These are phyloP conservation scores for Phytophthora capsici DNA, from an alignment of 352 stramenopile genomes.

Conservation along the genomic window DNA sequence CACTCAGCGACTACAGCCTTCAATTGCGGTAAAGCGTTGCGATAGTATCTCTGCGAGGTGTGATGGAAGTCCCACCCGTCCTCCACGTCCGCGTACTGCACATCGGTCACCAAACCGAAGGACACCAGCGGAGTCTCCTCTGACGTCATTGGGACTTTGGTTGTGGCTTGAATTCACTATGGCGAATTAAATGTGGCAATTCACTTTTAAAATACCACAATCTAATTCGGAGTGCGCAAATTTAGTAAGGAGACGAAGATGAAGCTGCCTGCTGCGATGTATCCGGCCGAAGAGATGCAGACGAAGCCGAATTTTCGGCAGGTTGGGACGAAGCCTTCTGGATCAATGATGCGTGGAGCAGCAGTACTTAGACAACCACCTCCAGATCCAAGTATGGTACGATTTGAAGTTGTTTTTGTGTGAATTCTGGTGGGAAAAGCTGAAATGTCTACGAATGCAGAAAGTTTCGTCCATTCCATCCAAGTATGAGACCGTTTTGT, in stretches of 20 bases:
- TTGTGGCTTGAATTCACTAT: conserved; percentile 23
- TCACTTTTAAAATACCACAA: too few relatives aligned
- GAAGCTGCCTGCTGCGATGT: conserved; percentile 21
- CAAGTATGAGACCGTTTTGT: conserved; percentile 79
- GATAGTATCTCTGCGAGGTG: conserved; percentile 73
- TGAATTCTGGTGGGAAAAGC: neutral
- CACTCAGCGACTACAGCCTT: conserved; percentile 54
- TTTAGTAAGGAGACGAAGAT: conserved; percentile 36
- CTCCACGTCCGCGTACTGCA: conserved; percentile 85
- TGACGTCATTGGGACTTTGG: conserved; percentile 6
- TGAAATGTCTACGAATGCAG: conserved; percentile 18
- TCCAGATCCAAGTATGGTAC: conserved; percentile 27
- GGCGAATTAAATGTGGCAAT: too few relatives aligned
- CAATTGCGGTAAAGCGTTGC: conserved; percentile 65
- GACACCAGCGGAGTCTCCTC: conserved; percentile 48
- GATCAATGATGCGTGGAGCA: conserved; percentile 38
- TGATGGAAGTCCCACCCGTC: conserved; percentile 83
- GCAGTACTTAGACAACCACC: conserved; percentile 22
- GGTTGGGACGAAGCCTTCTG: conserved; percentile 55
- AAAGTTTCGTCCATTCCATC: conserved; percentile 78
- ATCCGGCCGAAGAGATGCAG: conserved; percentile 23
- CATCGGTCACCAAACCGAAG: conserved; percentile 77
- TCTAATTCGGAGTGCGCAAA: neutral
- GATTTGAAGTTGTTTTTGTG: neutral
- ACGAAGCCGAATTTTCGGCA: conserved; percentile 66